These are phyloP conservation scores for Fusarium austroafricanum DNA, from an alignment of 2,329 filamentous ascomycete species.

Conservation along the genomic window DNA sequence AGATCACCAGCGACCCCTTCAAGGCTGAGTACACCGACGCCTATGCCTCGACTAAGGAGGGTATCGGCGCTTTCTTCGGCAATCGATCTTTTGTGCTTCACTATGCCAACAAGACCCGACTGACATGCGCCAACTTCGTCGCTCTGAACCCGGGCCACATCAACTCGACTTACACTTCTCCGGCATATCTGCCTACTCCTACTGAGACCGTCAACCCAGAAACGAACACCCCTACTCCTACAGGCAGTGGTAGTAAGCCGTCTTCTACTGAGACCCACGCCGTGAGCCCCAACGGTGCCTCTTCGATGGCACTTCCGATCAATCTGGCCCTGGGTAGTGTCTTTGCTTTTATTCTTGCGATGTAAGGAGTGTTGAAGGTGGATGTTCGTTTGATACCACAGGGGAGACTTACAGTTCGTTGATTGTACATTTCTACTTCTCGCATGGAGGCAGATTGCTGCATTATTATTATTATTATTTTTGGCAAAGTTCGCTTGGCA, in stretches of 20 bases:
- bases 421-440: constrained; percentile 21
- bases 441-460: constrained; percentile 2
- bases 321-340: constrained; percentile 31
- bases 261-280: constrained; percentile 23
- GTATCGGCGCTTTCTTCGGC: constrained; percentile 69
- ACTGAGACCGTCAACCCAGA: constrained; percentile 33
- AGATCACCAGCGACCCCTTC: constrained; percentile 64
- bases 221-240: constrained; percentile 23
- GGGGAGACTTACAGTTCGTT: constrained; percentile 3
- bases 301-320: constrained; percentile 20
- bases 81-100: constrained; percentile 74
- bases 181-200: constrained; percentile 35
- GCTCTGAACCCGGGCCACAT: constrained; percentile 28
- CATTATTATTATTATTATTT: too few species aligned
- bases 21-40: constrained; percentile 64
- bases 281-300: constrained; percentile 30
- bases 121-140: constrained; percentile 73
- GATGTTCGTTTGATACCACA: background rate
- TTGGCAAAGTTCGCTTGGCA: constrained; percentile 16
- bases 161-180: constrained; percentile 34
- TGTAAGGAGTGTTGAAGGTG: constrained; percentile 7
- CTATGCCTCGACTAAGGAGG: constrained; percentile 66
- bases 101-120: constrained; percentile 71
- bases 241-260: constrained; percentile 6
- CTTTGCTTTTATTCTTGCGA: constrained; percentile 24